Percentiles rank a stretch among this genome's conserved stretches.
Evolutionary conservation across 257 asterid genomes (phyloP).

Genomic region (Penstemon davidsonii): DNA sequence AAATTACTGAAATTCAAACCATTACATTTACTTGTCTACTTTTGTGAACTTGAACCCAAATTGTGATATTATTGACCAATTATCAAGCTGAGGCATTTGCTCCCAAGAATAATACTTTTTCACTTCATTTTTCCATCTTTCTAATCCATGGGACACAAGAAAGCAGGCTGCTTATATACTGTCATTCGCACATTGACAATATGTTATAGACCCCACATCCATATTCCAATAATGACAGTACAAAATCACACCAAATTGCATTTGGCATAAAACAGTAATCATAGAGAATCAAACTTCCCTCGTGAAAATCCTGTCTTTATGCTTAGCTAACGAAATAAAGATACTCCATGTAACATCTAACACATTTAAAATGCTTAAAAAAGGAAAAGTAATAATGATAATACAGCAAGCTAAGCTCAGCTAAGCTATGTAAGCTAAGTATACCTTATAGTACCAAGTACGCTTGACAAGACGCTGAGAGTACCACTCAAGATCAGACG

Average conservation of each 20-base stretch:
- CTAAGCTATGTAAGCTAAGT: not conserved
- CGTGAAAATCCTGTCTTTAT: not conserved
- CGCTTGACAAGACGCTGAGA: constrained; percentile 72
- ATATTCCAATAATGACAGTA: not conserved
- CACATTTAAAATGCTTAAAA: too few species aligned
- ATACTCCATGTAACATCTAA: too few species aligned
- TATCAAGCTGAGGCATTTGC: too few species aligned
- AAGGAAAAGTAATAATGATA: too few species aligned
- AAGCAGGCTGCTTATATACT: not conserved
- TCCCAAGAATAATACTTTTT: too few species aligned
- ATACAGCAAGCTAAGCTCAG: too few species aligned
- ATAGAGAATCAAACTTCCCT: not conserved
- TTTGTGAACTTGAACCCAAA: too few species aligned
- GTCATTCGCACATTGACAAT: not conserved
- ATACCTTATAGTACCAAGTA: constrained; percentile 57
- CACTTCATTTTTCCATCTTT: not conserved
- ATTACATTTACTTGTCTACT: too few species aligned
- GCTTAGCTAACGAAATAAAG: too few species aligned
- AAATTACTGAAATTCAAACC: too few species aligned
- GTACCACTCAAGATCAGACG: constrained; percentile 91
- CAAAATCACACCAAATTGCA: constrained; percentile 2
- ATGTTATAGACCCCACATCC: not conserved
- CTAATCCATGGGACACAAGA: not conserved
- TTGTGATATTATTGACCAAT: too few species aligned
- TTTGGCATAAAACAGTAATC: constrained; percentile 5